Evolutionary conservation across 805 yeast genomes (phyloP), one percentile per base, ranked within the genome.

Genomic region (Candida easanensis): DNA sequence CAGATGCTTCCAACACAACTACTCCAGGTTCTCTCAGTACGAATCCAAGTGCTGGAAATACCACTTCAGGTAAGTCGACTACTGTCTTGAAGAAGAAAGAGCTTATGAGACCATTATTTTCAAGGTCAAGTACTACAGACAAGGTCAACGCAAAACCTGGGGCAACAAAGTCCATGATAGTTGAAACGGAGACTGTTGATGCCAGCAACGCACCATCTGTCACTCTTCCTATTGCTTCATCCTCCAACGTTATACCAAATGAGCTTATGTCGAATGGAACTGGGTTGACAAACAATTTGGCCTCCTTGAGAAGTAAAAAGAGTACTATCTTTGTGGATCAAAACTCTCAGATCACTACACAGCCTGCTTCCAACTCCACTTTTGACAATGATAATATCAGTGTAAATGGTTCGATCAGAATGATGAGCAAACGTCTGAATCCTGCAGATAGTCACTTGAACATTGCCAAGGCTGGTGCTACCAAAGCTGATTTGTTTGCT

Each of bases 401-500:
- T 32, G 42, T 57, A 4, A 55, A 46, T 31, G 61, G 60, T 0
- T 57, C 62, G 4, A 49, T 56, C 31, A 49, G 61, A 46, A 51
- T 53, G 10, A 45, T 44, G 13, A 48, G 42, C 39, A 54, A 52
- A 25, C 50, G 52, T 18, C 15, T 54, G 17, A 47, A 36, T 21
- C 50, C 52, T 21, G 37, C 48, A 4, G 61, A 57, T 13, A 34
- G 45, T 19, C 52, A 50, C 13, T 17, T 42, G 23, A 52, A 53
- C 26, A 49, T 53, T 8, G 23, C 50, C 4, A 47, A 55, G 22
- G 57, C 64, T 20, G 63, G 62, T 17, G 58, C 88, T 4, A 80
- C 95, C 7, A 77, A 89, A 57, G 93, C 97, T 0, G 98, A 90
- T 58, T 79, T 88, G 47, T 93, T 93, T 63, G 98, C 97, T 9